Conservation (phyloP, 2,329 filamentous ascomycete species). For the Ophidiomyces ophidiicola region DNA sequence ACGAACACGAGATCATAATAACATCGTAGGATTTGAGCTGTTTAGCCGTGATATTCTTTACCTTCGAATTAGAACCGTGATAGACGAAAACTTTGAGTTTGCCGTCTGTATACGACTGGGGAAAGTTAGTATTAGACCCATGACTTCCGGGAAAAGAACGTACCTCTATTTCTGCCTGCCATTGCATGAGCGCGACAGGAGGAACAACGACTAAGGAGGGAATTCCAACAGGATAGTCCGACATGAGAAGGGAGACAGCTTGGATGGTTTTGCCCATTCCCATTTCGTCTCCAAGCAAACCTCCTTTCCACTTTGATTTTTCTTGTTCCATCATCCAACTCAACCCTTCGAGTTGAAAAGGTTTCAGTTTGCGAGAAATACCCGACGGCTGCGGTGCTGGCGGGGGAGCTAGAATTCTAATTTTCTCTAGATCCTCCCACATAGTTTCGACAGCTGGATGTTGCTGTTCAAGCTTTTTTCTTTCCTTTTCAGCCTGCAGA, state of each 20-base stretch:
- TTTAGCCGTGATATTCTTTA: slow-evolving; percentile 61
- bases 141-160: slow-evolving; percentile 21
- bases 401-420: slow-evolving; percentile 53
- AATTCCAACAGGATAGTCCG: slow-evolving; percentile 72
- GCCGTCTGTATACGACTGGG: slow-evolving; percentile 60
- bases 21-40: slow-evolving; percentile 77
- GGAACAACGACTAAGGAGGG: slow-evolving; percentile 83
- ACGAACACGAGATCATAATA: slow-evolving; percentile 93
- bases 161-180: slow-evolving; percentile 67
- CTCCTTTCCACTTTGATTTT: slow-evolving; percentile 70
- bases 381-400: slow-evolving; percentile 58
- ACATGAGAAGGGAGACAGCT: slow-evolving; percentile 96
- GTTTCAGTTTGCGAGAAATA: slow-evolving; percentile 76
- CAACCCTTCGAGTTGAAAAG: slow-evolving; percentile 85
- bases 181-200: slow-evolving; percentile 90
- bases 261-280: slow-evolving; percentile 98
- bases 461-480: slow-evolving; percentile 56
- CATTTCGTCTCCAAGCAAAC: slow-evolving; percentile 94
- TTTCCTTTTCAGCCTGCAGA: slow-evolving; percentile 39
- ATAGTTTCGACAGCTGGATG: slow-evolving; percentile 73
- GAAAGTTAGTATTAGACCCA: slow-evolving; percentile 11
- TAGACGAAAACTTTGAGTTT: slow-evolving; percentile 82
- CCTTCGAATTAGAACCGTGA: slow-evolving; percentile 73
- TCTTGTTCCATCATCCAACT: slow-evolving; percentile 94
- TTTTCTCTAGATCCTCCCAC: slow-evolving; percentile 65